Evolutionary conservation across 2,329 filamentous ascomycete genomes (phyloP).

Genomic region (Curvularia verruculosa): DNA sequence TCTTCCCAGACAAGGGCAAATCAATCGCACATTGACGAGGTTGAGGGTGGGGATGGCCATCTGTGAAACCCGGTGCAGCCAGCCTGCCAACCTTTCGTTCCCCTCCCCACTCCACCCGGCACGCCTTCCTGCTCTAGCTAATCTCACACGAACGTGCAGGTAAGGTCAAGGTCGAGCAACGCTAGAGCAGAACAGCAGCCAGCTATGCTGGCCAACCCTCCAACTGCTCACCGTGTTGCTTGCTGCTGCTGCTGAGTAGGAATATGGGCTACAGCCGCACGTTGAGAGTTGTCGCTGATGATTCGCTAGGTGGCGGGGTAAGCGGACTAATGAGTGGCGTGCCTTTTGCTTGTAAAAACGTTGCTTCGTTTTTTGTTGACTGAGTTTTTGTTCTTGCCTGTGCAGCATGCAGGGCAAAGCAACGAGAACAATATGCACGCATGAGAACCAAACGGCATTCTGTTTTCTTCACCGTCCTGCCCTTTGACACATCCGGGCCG

Average conservation of each 20-base stretch:
- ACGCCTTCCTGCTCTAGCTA: conserved; percentile 17
- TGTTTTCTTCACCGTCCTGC: conserved; percentile 32
- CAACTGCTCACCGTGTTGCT: background rate
- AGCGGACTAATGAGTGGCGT: background rate
- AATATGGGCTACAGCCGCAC: conserved; percentile 4
- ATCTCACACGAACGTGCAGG: background rate
- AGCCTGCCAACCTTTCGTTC: background rate
- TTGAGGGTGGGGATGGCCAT: background rate
- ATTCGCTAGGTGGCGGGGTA: conserved; percentile 9
- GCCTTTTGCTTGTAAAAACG: background rate
- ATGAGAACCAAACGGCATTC: background rate
- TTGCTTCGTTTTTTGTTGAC: background rate
- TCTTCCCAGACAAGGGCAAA: background rate
- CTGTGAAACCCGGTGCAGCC: background rate
- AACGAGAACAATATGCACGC: background rate
- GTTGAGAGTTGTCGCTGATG: conserved; percentile 13
- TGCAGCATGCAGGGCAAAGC: background rate
- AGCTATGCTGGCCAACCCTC: background rate
- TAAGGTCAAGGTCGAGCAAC: background rate
- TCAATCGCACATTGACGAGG: background rate
- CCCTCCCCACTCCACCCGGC: conserved; percentile 1
- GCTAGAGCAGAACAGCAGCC: conserved; percentile 1
- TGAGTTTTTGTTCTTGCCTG: background rate
- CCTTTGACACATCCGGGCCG: conserved; percentile 13
- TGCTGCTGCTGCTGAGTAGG: background rate